Conservation (phyloP, 139 green algal genomes). For the Yamagishiella unicocca region DNA sequence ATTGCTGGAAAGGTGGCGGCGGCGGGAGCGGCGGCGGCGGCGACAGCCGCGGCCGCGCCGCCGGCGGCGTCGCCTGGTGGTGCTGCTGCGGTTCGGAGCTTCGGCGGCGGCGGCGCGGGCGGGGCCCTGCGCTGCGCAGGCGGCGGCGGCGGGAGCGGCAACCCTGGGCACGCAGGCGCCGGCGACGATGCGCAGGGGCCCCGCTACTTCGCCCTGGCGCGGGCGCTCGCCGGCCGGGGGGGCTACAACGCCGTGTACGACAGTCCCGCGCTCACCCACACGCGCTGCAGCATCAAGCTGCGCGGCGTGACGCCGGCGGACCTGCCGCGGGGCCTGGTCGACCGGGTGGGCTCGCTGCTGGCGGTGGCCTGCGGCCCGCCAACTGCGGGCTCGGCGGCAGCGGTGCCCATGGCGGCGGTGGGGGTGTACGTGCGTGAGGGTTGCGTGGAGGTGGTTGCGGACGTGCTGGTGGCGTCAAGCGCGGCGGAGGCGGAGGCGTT, state of each 20-base stretch:
- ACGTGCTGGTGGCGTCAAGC: constrained; percentile 16
- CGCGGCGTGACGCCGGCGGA: neutral
- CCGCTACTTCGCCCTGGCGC: neutral
- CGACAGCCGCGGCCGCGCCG: neutral
- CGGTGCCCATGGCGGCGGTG: neutral
- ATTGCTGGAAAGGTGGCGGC: too few species aligned
- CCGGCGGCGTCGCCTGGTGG: too few species aligned
- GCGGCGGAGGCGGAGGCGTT: neutral
- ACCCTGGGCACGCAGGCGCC: too few species aligned
- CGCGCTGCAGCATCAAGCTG: constrained; percentile 20
- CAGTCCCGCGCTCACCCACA: neutral
- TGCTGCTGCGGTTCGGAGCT: too few species aligned
- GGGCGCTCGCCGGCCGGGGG: neutral
- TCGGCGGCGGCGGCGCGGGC: too few species aligned
- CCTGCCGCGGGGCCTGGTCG: neutral
- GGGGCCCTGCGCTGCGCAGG: too few species aligned
- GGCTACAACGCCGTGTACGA: neutral
- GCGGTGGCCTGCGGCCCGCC: neutral
- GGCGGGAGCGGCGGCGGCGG: neutral
- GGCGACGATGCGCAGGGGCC: too few species aligned
- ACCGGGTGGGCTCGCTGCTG: constrained; percentile 6
- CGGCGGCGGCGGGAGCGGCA: too few species aligned
- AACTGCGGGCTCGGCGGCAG: neutral
- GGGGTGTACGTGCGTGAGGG: constrained; percentile 47
- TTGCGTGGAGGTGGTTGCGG: constrained; percentile 35